Base-by-base conservation (phyloP, 2,329 filamentous ascomycete genomes). In the Xylariaceae sp. region DNA sequence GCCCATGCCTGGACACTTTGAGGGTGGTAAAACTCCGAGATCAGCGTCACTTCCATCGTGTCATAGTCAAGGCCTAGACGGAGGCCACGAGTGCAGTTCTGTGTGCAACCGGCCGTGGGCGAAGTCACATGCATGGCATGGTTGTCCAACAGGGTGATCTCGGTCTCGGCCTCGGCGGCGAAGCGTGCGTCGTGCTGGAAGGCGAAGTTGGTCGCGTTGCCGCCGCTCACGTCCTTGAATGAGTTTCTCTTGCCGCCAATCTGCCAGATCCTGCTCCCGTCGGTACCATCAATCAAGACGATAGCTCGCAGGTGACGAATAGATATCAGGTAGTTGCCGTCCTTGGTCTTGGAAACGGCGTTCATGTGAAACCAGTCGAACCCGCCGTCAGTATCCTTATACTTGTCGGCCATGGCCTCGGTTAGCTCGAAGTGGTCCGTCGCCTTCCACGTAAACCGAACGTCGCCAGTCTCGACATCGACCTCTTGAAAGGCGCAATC, bases 41-140 rank as follows among this genome's bases (percentile, higher is more conserved):
- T 59, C 37, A 70, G 60, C 1, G 60, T 60, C 1, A 70, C 71
- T 2, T 61, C 70, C 52, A 60, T 60, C 12, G 54, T 53, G 2
- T 56, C 53, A 38, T 67, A 67, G 55, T 72, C 66, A 38, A 73
- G 60, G 7, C 50, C 56, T 42, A 73, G 58, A 47, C 68, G 64
- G 55, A 69, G 60, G n/a, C 66, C 73, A 18, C 68, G 68, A 19
- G 60, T 47, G 48, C 62, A 63, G 16, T 55, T 43, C 6, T 40
- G 33, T 2, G 50, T 43, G 39, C 61, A 63, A 15, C 42, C 50
- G 0, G 50, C 51, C 2, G 57, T 61, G 3, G 41, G 38, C 24
- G 46, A 47, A 9, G 31, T 43, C 4, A 36, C 18, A 26, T 53
- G 43, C 46, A 62, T 56, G 30, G 47, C 54, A 31, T 64, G 61